Evolutionary conservation across 805 yeast genomes (phyloP).

Genomic region (Wickerhamomyces chaumierensis): DNA sequence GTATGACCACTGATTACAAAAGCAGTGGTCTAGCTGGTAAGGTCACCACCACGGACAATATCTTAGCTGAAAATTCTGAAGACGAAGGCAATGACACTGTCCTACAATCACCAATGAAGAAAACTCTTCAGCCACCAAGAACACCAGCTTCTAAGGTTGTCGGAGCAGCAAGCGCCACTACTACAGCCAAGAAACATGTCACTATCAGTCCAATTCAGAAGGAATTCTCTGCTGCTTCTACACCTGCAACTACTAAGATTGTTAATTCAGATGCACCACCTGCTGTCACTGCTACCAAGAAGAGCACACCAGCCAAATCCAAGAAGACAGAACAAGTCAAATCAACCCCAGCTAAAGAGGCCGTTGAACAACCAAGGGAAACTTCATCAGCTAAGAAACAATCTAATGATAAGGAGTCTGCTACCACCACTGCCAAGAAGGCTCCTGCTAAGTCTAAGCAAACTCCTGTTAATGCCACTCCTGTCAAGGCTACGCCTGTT

Average conservation of each 20-base stretch:
- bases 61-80: background rate
- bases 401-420: slow-evolving; percentile 1
- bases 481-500: slow-evolving; percentile 2
- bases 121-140: background rate
- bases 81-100: background rate
- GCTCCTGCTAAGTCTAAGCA: background rate
- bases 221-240: background rate
- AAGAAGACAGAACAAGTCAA: too few relatives aligned
- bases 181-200: background rate
- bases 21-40: too few relatives aligned
- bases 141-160: background rate
- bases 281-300: slow-evolving; percentile 1
- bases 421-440: background rate
- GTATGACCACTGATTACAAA: background rate
- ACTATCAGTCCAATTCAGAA: background rate
- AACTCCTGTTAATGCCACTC: background rate
- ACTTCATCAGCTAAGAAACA: slow-evolving; percentile 1
- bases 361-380: too few relatives aligned
- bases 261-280: background rate
- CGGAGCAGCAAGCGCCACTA: background rate
- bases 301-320: background rate
- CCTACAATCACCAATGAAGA: slow-evolving; percentile 1
- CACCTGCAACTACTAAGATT: background rate
- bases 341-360: background rate
- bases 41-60: background rate